Evolutionary conservation across 2,329 filamentous ascomycete genomes (phyloP).

Genomic region (Davidsoniella virescens): DNA sequence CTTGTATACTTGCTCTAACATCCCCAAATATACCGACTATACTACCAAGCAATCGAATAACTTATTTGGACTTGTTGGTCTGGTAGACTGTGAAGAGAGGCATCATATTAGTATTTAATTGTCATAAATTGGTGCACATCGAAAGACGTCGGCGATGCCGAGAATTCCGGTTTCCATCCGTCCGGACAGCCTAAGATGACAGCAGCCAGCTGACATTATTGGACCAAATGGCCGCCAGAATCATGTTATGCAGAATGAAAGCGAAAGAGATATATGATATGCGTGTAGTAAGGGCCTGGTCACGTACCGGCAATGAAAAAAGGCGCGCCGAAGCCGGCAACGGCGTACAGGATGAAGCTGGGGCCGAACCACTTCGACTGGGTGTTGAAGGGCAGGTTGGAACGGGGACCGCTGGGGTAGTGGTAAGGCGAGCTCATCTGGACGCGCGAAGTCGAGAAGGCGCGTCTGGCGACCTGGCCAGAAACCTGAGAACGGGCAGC

Average conservation of each 20-base stretch:
- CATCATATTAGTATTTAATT: not conserved
- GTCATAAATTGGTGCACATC: not conserved
- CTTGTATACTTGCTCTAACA: not conserved
- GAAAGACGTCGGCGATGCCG: not conserved
- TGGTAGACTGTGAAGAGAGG: conserved; percentile 28
- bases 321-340: conserved; percentile 40
- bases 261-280: no score
- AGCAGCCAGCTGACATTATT: no score
- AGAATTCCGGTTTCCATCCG: not conserved
- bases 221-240: no score
- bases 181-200: not conserved
- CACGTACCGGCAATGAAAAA: conserved; percentile 47
- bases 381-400: conserved; percentile 95
- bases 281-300: not conserved
- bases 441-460: conserved; percentile 80
- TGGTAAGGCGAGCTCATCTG: conserved; percentile 87
- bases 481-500: conserved; percentile 42
- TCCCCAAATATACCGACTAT: not conserved
- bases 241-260: no score
- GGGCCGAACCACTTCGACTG: conserved; percentile 70
- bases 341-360: conserved; percentile 63
- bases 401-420: conserved; percentile 90
- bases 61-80: conserved; percentile 28
- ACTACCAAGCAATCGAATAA: not conserved
- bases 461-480: conserved; percentile 61